A percentile compares a stretch with the other conserved stretches of the same genome.
Conservation (phyloP, 2,329 filamentous ascomycete species). For the Nigrospora osmanthi region DNA sequence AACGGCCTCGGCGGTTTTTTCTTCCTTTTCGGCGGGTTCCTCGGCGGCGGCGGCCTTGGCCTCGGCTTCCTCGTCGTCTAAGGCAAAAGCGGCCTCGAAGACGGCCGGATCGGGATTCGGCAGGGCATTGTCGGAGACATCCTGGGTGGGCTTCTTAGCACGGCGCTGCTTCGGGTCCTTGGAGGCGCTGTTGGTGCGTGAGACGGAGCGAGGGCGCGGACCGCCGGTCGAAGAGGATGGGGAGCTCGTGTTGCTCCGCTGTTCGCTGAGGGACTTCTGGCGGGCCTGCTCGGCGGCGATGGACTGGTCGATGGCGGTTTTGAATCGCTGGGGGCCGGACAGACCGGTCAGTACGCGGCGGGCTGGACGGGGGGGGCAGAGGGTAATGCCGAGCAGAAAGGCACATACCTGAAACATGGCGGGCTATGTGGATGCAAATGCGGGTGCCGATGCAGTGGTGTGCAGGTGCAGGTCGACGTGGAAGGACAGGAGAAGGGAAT, state of each 20-base stretch:
- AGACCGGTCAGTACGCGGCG: too few relatives aligned
- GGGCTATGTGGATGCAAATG: not conserved
- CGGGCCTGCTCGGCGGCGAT: slow-evolving; percentile 90
- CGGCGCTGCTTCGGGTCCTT: slow-evolving; percentile 26
- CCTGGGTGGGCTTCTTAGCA: slow-evolving; percentile 31
- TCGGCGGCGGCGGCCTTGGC: slow-evolving; percentile 52
- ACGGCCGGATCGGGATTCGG: slow-evolving; percentile 74
- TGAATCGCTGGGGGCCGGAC: slow-evolving; percentile 55
- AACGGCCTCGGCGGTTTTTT: slow-evolving; percentile 8
- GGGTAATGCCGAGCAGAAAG: not conserved
- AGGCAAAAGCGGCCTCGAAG: slow-evolving; percentile 78
- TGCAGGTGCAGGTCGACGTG: too few relatives aligned
- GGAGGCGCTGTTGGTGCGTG: slow-evolving; percentile 25
- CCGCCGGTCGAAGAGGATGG: slow-evolving; percentile 28
- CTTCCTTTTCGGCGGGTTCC: slow-evolving; percentile 24
- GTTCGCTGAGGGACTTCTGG: slow-evolving; percentile 46
- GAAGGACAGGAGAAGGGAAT: too few relatives aligned
- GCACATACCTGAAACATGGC: not conserved
- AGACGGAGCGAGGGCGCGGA: slow-evolving; percentile 33
- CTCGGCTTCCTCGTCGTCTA: slow-evolving; percentile 83
- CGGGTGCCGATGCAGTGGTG: too few relatives aligned
- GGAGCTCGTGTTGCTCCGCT: slow-evolving; percentile 33
- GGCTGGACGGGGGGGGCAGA: not conserved
- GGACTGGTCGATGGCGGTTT: slow-evolving; percentile 76
- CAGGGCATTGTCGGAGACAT: slow-evolving; percentile 27